Evolutionary conservation across 345 rosid genomes (phyloP).

Genomic region (Erysimum cheiranthoides): DNA sequence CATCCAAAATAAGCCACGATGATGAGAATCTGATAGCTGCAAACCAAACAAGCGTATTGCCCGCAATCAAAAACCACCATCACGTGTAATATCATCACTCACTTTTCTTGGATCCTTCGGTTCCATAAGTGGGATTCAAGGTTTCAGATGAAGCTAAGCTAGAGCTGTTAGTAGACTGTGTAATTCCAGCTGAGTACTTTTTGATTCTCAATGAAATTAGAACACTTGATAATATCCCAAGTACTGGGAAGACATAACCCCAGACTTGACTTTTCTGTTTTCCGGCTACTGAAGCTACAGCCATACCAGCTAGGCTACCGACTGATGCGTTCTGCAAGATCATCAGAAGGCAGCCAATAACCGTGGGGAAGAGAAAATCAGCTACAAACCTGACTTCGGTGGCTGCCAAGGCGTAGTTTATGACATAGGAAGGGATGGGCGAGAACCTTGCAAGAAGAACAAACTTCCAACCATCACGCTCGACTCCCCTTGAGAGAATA

Average conservation of each 20-base stretch:
- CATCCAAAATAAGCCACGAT: constrained; percentile 6
- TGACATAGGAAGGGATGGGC: constrained; percentile 85
- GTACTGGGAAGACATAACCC: constrained; percentile 75
- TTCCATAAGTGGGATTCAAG: constrained; percentile 18
- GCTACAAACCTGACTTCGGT: constrained; percentile 75
- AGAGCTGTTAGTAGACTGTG: too few species aligned
- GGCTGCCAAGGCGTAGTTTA: constrained; percentile 91
- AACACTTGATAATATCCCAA: constrained; percentile 82
- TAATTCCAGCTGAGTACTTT: constrained; percentile 67
- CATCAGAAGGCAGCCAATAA: constrained; percentile 87
- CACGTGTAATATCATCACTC: constrained; percentile 29
- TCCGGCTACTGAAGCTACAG: constrained; percentile 76
- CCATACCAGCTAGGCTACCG: constrained; percentile 96
- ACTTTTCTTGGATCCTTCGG: constrained; percentile 37
- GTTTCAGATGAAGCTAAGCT: constrained; percentile 38
- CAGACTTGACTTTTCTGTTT: constrained; percentile 62
- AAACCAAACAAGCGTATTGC: constrained; percentile 10
- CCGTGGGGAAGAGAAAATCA: constrained; percentile 87
- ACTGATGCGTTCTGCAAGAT: constrained; percentile 94
- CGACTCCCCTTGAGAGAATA: constrained; percentile 80
- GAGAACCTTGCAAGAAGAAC: constrained; percentile 97
- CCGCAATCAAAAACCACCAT: constrained; percentile 9
- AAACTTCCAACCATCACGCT: constrained; percentile 93
- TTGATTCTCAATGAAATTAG: constrained; percentile 76
- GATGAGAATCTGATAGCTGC: constrained; percentile 16